A percentile compares a stretch with the other conserved stretches of the same genome.
These are phyloP conservation scores for Nakaseomyces sp. DNA, from an alignment of 1,139 yeast genomes.

Conservation along the genomic window DNA sequence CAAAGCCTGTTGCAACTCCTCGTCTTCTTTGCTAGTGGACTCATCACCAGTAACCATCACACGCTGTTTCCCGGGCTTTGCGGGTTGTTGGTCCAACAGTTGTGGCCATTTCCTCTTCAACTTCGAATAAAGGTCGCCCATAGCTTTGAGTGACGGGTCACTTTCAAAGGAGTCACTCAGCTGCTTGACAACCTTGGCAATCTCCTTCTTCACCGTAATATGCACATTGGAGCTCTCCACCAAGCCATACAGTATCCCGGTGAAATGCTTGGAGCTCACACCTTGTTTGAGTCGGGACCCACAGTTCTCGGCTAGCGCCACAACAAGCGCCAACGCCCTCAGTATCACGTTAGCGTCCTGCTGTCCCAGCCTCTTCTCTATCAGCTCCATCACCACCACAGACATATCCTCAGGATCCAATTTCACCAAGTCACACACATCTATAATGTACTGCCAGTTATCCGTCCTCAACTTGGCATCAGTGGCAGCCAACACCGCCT, in stretches of 20 bases:
- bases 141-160: slow-evolving; percentile 69
- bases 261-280: slow-evolving; percentile 63
- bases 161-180: slow-evolving; percentile 46
- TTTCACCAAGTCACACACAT: slow-evolving; percentile 73
- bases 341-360: slow-evolving; percentile 76
- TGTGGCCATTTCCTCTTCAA: slow-evolving; percentile 39
- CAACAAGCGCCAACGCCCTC: slow-evolving; percentile 59
- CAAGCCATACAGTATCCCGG: slow-evolving; percentile 46
- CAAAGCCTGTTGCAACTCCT: slow-evolving; percentile 69
- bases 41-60: slow-evolving; percentile 38
- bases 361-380: slow-evolving; percentile 47
- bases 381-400: slow-evolving; percentile 25
- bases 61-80: slow-evolving; percentile 52
- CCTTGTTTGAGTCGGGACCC: slow-evolving; percentile 81
- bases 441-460: slow-evolving; percentile 77
- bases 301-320: slow-evolving; percentile 85
- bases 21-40: slow-evolving; percentile 53
- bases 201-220: slow-evolving; percentile 52
- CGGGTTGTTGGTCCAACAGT: slow-evolving; percentile 35
- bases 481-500: slow-evolving; percentile 51
- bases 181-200: slow-evolving; percentile 62
- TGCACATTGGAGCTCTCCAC: slow-evolving; percentile 55
- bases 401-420: slow-evolving; percentile 57
- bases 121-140: slow-evolving; percentile 51
- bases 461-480: slow-evolving; percentile 73